These are phyloP conservation scores for Sarocladiaceae sp. DNA, from an alignment of 2,329 filamentous ascomycete species.

Conservation along the genomic window DNA sequence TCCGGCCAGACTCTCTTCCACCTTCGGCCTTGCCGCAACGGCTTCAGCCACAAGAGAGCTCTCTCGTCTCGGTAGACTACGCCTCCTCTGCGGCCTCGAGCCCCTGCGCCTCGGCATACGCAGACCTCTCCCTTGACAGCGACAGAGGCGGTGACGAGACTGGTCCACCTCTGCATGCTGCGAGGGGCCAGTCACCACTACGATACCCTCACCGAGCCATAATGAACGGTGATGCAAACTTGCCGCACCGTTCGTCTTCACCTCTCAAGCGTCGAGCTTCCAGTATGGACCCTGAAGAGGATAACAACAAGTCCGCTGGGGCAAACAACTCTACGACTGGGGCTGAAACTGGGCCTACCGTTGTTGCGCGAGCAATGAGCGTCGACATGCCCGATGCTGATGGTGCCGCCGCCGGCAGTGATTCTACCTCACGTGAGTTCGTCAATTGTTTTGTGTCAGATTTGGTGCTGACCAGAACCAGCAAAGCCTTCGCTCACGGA, in stretches of 20 bases:
- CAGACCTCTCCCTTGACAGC: constrained; percentile 49
- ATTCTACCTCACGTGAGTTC: background rate
- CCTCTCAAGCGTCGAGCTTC: constrained; percentile 58
- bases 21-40: constrained; percentile 46
- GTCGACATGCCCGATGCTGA: constrained; percentile 29
- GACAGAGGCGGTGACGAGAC: constrained; percentile 45
- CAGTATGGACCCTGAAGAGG: constrained; percentile 49
- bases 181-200: constrained; percentile 44
- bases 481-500: constrained; percentile 35
- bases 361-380: constrained; percentile 34
- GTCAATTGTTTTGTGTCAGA: background rate
- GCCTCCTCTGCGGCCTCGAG: constrained; percentile 51
- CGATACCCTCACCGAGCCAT: constrained; percentile 45
- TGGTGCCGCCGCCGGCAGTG: constrained; percentile 11
- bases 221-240: constrained; percentile 54
- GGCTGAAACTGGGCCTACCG: constrained; percentile 8
- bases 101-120: constrained; percentile 48
- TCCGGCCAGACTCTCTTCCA: constrained; percentile 35
- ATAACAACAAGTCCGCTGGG: constrained; percentile 23
- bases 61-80: constrained; percentile 41
- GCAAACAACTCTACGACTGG: background rate
- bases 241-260: constrained; percentile 55
- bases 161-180: constrained; percentile 29
- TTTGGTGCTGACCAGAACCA: constrained; percentile 8
- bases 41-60: constrained; percentile 39